phyloP scores from a whole-genome alignment of 2,329 filamentous ascomycete species.

The Microdochium trichocladiopsis region DNA sequence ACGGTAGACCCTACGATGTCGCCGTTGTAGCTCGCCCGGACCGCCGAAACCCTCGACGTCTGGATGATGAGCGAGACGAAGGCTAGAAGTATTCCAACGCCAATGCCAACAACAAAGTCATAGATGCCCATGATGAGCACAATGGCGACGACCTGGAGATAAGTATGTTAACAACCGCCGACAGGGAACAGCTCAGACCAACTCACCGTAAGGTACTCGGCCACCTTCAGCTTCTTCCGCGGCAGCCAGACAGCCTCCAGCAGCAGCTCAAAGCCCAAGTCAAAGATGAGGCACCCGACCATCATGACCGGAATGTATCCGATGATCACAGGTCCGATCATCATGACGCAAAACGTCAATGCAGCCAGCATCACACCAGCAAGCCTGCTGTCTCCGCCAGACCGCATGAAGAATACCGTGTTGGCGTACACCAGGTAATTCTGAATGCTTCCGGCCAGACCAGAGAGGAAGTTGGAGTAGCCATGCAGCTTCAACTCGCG shows the following conservation, averaged over 20 bases:
- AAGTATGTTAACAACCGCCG: too few relatives aligned
- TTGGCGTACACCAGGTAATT: constrained; percentile 99
- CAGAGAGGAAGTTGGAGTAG: constrained; percentile 86
- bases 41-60: constrained; percentile 81
- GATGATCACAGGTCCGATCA: constrained; percentile 80
- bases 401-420: constrained; percentile 92
- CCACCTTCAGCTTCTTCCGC: constrained; percentile 75
- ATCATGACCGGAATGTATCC: constrained; percentile 96
- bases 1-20: constrained; percentile 89
- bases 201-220: constrained; percentile 78
- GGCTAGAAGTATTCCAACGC: constrained; percentile 83
- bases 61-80: constrained; percentile 89
- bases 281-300: constrained; percentile 89
- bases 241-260: constrained; percentile 84
- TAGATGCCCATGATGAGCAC: constrained; percentile 94
- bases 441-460: constrained; percentile 79
- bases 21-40: constrained; percentile 85
- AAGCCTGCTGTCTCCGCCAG: constrained; percentile 78
- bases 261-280: constrained; percentile 87
- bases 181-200: too few relatives aligned
- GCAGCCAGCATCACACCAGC: constrained; percentile 80
- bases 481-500: constrained; percentile 89
- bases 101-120: constrained; percentile 92
- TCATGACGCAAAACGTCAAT: constrained; percentile 73
- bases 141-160: constrained; percentile 64